phyloP scores from a whole-genome alignment of 345 rosid species.

The Populus ilicifolia region DNA sequence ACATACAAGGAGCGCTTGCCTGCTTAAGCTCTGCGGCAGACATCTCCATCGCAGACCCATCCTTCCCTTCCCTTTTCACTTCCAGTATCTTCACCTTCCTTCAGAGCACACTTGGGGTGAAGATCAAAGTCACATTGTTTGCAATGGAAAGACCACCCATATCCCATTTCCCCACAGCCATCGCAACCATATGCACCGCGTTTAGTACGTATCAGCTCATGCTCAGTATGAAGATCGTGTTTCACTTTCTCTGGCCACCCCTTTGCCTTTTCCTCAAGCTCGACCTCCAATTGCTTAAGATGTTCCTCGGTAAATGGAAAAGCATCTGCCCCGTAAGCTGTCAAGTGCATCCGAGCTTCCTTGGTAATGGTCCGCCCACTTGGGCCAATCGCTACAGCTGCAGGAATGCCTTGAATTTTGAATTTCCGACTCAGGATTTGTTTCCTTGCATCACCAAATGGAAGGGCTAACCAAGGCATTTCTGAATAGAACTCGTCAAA shows the following conservation, averaged over 20 bases:
- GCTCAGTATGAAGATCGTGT: constrained; percentile 9
- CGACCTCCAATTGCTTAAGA: constrained; percentile 41
- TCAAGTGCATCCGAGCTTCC: constrained; percentile 42
- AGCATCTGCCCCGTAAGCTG: constrained; percentile 45
- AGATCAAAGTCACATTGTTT: constrained; percentile 18
- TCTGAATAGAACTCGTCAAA: constrained; percentile 47
- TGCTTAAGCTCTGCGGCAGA: constrained; percentile 7
- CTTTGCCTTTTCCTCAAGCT: background rate
- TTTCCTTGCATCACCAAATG: constrained; percentile 60
- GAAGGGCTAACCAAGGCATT: constrained; percentile 77
- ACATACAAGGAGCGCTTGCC: background rate
- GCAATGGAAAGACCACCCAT: constrained; percentile 9
- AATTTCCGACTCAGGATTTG: constrained; percentile 37
- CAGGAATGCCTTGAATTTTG: constrained; percentile 57
- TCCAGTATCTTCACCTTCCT: background rate
- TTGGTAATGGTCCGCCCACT: constrained; percentile 44
- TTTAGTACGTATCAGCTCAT: constrained; percentile 1
- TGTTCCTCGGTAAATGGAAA: constrained; percentile 65
- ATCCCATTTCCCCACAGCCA: background rate
- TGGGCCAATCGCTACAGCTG: constrained; percentile 47
- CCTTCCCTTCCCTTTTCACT: background rate
- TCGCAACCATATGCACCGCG: background rate
- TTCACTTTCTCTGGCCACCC: constrained; percentile 18
- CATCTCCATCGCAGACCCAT: constrained; percentile 4
- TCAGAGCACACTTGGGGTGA: constrained; percentile 18